Percentiles rank a stretch among this genome's conserved stretches.
Conservation (phyloP, 1,284 basidiomycete species). For the Hemileccinum hortonii region DNA sequence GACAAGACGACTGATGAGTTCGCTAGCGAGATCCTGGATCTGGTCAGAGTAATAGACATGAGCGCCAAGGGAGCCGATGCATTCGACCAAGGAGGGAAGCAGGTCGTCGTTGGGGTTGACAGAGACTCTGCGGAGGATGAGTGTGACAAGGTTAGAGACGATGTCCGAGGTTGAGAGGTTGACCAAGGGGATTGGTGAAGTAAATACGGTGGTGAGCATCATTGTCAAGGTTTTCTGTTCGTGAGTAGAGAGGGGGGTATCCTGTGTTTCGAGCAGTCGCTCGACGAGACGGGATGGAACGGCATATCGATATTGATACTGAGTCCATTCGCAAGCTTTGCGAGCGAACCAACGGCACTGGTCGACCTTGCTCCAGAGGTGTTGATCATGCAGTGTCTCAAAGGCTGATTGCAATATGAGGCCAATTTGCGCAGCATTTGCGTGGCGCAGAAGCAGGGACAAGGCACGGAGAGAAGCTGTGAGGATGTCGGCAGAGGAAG, state of each 20-base stretch:
- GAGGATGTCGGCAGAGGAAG: slow-evolving; percentile 71
- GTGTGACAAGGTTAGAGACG: slow-evolving; percentile 71
- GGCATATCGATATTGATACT: slow-evolving; percentile 90
- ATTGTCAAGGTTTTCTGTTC: slow-evolving; percentile 72
- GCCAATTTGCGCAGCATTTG: slow-evolving; percentile 75
- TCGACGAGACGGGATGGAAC: slow-evolving; percentile 87
- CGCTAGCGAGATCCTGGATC: slow-evolving; percentile 88
- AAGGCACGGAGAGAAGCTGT: slow-evolving; percentile 73
- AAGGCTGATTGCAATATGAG: slow-evolving; percentile 71
- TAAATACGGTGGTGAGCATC: slow-evolving; percentile 86
- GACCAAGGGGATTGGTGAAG: slow-evolving; percentile 78
- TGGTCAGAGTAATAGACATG: slow-evolving; percentile 97
- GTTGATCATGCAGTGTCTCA: slow-evolving; percentile 59
- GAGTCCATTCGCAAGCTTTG: slow-evolving; percentile 79
- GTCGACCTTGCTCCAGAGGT: slow-evolving; percentile 71
- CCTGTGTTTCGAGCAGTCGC: slow-evolving; percentile 69
- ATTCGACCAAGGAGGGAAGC: slow-evolving; percentile 71
- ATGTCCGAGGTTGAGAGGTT: slow-evolving; percentile 92
- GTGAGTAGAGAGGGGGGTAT: slow-evolving; percentile 48
- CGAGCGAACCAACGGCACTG: slow-evolving; percentile 84
- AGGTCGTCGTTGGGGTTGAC: slow-evolving; percentile 67
- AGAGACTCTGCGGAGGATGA: slow-evolving; percentile 73
- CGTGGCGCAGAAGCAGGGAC: slow-evolving; percentile 73
- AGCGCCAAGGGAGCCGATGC: slow-evolving; percentile 81
- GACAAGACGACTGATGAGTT: slow-evolving; percentile 77